Evolutionary conservation across 2,329 filamentous ascomycete genomes (phyloP).

Genomic region (Coleophoma crateriformis): DNA sequence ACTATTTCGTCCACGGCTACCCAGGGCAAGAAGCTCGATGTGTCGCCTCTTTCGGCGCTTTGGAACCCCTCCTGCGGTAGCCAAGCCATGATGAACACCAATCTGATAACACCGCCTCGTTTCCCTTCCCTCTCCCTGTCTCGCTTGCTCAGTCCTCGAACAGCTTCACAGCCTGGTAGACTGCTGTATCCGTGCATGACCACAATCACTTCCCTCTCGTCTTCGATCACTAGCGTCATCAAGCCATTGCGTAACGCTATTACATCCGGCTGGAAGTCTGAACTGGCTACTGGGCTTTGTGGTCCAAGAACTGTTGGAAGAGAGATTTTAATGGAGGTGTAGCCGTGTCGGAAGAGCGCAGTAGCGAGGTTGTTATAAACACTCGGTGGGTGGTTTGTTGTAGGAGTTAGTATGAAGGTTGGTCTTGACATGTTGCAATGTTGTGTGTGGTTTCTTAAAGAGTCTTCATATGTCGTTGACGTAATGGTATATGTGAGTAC

Average conservation of each 20-base stretch:
- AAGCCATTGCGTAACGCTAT: conserved; percentile 28
- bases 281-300: conserved; percentile 23
- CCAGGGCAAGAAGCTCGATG: conserved; percentile 24
- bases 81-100: conserved; percentile 35
- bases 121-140: conserved; percentile 27
- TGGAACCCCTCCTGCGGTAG: conserved; percentile 12
- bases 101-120: conserved; percentile 27
- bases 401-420: conserved; percentile 33
- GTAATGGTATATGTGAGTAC: too few species aligned
- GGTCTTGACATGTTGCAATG: conserved; percentile 20
- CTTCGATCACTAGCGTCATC: conserved; percentile 24
- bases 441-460: too few species aligned
- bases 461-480: too few species aligned
- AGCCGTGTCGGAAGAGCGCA: conserved; percentile 23
- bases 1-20: too few species aligned
- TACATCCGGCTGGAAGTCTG: conserved; percentile 32
- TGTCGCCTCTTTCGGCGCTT: conserved; percentile 16
- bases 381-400: conserved; percentile 30
- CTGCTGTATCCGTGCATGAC: conserved; percentile 34
- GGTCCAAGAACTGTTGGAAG: conserved; percentile 28
- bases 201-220: conserved; percentile 29
- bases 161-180: conserved; percentile 24
- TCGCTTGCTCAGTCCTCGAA: conserved; percentile 26
- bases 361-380: conserved; percentile 30
- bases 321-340: conserved; percentile 25